Evolutionary conservation across 257 asterid species (phyloP).

Genomic region (Primulina huaijiensis): DNA sequence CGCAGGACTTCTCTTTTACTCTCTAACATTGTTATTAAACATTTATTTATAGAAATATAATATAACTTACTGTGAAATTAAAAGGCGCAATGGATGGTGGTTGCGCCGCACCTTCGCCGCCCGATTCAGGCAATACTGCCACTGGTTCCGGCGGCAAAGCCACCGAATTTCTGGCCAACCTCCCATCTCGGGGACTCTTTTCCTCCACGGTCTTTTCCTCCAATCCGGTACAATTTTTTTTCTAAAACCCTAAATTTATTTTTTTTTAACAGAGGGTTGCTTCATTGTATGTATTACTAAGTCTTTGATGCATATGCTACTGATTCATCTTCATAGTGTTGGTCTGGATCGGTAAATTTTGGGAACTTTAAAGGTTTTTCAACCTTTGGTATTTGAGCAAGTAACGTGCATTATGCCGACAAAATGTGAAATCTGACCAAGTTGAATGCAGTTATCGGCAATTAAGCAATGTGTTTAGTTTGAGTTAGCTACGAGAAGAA

Average conservation of each 20-base stretch:
- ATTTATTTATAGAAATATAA: neutral
- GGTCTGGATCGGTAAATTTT: neutral
- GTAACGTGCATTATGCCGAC: neutral
- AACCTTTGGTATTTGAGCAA: neutral
- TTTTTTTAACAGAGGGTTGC: neutral
- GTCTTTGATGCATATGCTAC: neutral
- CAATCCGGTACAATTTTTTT: slow-evolving; percentile 40
- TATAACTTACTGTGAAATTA: slow-evolving; percentile 1
- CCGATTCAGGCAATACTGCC: slow-evolving; percentile 22
- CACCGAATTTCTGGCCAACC: slow-evolving; percentile 46
- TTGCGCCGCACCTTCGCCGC: slow-evolving; percentile 33
- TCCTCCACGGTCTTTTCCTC: slow-evolving; percentile 56
- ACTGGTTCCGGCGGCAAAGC: slow-evolving; percentile 38
- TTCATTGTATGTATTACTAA: neutral
- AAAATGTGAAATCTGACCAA: neutral
- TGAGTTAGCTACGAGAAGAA: slow-evolving; percentile 6
- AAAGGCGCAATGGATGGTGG: slow-evolving; percentile 36
- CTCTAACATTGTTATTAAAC: neutral
- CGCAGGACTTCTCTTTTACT: too few relatives aligned
- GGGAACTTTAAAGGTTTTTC: slow-evolving; percentile 1
- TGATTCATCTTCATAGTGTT: neutral
- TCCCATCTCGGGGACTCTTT: slow-evolving; percentile 70
- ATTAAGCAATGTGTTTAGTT: slow-evolving; percentile 2
- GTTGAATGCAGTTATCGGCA: neutral
- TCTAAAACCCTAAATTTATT: slow-evolving; percentile 21